Conservation (phyloP, 768 basidiomycete species). For the Lyophyllum decastes region DNA sequence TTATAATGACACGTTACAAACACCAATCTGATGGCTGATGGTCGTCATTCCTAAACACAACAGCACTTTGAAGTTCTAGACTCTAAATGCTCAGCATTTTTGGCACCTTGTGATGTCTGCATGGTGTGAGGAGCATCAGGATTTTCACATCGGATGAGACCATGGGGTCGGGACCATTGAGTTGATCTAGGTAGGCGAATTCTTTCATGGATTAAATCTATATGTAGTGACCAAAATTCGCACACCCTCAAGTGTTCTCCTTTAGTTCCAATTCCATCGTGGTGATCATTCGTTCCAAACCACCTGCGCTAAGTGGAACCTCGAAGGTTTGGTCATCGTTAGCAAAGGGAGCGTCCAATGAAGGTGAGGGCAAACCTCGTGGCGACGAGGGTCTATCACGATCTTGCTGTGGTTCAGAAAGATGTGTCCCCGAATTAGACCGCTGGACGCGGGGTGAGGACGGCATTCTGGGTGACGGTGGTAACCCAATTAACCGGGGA, state of each 20-base stretch:
- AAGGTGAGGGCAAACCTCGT: neutral
- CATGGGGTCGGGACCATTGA: too few relatives aligned
- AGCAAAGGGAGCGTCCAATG: neutral
- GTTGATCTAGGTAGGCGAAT: neutral
- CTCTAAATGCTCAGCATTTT: neutral
- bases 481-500: constrained; percentile 6
- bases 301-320: constrained; percentile 7
- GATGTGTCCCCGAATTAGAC: neutral
- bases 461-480: neutral
- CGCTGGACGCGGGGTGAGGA: neutral
- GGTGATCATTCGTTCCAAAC: constrained; percentile 13
- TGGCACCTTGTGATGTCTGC: neutral
- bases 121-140: neutral
- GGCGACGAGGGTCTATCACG: constrained; percentile 1
- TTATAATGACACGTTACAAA: neutral
- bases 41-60: neutral
- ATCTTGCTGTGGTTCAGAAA: neutral
- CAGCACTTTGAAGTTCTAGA: neutral
- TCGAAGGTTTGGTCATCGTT: neutral
- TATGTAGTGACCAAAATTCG: neutral
- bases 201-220: neutral
- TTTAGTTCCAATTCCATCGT: constrained; percentile 12
- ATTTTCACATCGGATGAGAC: neutral
- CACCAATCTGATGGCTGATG: neutral
- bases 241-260: neutral